Evolutionary conservation across 1,284 basidiomycete genomes (phyloP).

Genomic region (Amylostereum chailletii): DNA sequence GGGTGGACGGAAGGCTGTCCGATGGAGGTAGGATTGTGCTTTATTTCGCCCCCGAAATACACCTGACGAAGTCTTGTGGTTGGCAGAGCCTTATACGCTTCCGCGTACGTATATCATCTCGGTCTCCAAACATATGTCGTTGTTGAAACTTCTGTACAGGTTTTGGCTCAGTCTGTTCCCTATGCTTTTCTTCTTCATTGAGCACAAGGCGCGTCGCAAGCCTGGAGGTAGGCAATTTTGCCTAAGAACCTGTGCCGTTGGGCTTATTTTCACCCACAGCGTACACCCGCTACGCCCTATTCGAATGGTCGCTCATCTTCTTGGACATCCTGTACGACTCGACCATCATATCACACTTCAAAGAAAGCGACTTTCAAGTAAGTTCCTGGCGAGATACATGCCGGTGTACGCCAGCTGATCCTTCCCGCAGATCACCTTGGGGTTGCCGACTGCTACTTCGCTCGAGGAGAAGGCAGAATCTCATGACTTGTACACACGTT

Average conservation of each 20-base stretch:
- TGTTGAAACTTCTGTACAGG: slow-evolving; percentile 22
- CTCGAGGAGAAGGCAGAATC: not conserved
- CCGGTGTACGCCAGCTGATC: not conserved
- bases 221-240: slow-evolving; percentile 57
- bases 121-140: not conserved
- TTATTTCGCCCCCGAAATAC: too few relatives aligned
- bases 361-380: slow-evolving; percentile 43
- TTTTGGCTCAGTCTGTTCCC: slow-evolving; percentile 70
- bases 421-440: slow-evolving; percentile 5
- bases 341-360: slow-evolving; percentile 54
- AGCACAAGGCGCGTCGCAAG: slow-evolving; percentile 72
- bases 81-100: too few relatives aligned
- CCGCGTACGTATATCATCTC: slow-evolving; percentile 38
- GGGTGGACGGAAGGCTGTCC: slow-evolving; percentile 23
- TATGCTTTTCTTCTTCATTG: slow-evolving; percentile 77
- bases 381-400: slow-evolving; percentile 9
- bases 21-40: slow-evolving; percentile 6
- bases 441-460: not conserved
- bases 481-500: slow-evolving; percentile 30
- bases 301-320: slow-evolving; percentile 81
- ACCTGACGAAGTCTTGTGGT: too few relatives aligned
- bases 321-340: slow-evolving; percentile 79
- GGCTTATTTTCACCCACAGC: slow-evolving; percentile 33
- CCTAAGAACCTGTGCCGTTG: not conserved
- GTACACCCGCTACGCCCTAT: slow-evolving; percentile 79